Percentiles rank a stretch among this genome's conserved stretches.
Conservation (phyloP, 768 basidiomycete species). For the Gelatoporia subvermispora region DNA sequence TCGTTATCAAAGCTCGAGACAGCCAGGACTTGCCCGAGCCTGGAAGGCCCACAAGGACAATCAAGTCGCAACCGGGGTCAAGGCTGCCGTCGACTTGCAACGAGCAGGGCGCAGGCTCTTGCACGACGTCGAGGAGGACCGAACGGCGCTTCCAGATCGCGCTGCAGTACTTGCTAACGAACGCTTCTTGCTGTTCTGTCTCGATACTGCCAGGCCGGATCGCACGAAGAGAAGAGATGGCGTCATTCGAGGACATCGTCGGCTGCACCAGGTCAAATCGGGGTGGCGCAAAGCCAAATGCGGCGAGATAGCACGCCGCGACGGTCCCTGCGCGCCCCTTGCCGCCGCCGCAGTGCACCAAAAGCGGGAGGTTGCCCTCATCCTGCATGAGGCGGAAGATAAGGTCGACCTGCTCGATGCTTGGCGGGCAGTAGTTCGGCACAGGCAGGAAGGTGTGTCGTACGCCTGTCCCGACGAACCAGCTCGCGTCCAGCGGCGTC, state of each 20-base stretch:
- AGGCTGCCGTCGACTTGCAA: constrained; percentile 40
- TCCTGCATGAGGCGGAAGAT: constrained; percentile 44
- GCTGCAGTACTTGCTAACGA: constrained; percentile 54
- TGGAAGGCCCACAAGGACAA: constrained; percentile 56
- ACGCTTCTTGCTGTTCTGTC: constrained; percentile 50
- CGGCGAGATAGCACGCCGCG: constrained; percentile 54
- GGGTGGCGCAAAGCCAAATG: constrained; percentile 48
- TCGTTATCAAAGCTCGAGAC: constrained; percentile 39
- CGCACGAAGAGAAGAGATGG: constrained; percentile 41
- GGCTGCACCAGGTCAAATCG: constrained; percentile 39
- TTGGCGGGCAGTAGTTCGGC: constrained; percentile 48
- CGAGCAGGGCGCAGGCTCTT: constrained; percentile 45
- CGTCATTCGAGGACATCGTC: constrained; percentile 42
- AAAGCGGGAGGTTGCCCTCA: constrained; percentile 39
- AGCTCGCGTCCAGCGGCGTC: constrained; percentile 39
- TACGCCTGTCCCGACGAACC: constrained; percentile 41
- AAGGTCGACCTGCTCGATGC: constrained; percentile 57
- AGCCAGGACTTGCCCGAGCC: constrained; percentile 61
- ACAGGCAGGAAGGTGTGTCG: constrained; percentile 54
- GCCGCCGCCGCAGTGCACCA: constrained; percentile 60
- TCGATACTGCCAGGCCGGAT: constrained; percentile 56
- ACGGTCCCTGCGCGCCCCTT: constrained; percentile 62
- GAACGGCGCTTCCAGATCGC: constrained; percentile 55
- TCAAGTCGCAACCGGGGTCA: constrained; percentile 33
- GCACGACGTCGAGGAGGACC: constrained; percentile 43